Base-by-base conservation (phyloP, 2,329 filamentous ascomycete species). In the Fusarium albidum region DNA sequence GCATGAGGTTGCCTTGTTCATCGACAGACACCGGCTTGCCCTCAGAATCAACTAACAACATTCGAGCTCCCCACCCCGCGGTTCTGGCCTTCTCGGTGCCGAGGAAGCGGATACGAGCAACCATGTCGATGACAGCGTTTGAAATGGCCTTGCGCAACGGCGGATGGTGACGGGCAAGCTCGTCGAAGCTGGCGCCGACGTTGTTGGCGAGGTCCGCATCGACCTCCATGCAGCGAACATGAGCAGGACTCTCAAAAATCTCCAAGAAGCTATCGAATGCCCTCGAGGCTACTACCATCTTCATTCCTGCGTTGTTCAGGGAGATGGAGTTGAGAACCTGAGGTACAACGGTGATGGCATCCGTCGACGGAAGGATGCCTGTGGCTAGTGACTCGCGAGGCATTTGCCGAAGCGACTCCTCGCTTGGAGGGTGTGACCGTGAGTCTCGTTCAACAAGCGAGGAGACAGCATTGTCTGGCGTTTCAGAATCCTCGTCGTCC, bases 261-360 rank as follows among this genome's bases (percentile, higher is more conserved):
- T 97, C 91, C 61, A 99, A 89, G 70, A 93, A 98, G 63, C 86
- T 90, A 50, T 93, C 88, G 37, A 99, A 81, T 2, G 92, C 93
- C 52, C 86, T 82, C 0, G 93, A 97, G 0, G 86, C 83, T 51
- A 92, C 87, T 66, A 99, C 96, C 69, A 97, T 82, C 66, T 90
- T 89, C 80, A 97, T 89, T 9, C 95, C 95, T 25, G 85, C 81
- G 57, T 91, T 89, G 65, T 97, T 97, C 49, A 99, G 77, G 63
- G 91, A 99, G 46, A 99, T 96, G 6, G 95, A 93, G 57, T 94
- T 94, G 65, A 99, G 89, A 3, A 94, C 92, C 52, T 88, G 86
- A 1, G 95, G 93, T 4, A 99, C 87, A 51, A 91, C 89, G 29
- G 86, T 86, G 61, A 99, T 96, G 37, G 93, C 92, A 68, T 99